Evolutionary conservation across 2,329 filamentous ascomycete genomes (phyloP).

Genomic region (Paraconiothyrium brasiliense): DNA sequence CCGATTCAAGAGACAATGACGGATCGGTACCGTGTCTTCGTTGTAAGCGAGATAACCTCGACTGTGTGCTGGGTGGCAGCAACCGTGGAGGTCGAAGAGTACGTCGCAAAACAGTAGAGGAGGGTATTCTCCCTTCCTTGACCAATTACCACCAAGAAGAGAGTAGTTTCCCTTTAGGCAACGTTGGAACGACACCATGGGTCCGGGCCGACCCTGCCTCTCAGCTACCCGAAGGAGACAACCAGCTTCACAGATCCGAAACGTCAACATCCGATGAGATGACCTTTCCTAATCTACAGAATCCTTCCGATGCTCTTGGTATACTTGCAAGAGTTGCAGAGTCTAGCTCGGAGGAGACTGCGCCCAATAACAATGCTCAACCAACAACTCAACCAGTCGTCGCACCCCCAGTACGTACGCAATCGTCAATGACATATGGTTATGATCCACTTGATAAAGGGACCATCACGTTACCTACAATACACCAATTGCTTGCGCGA

Average conservation of each 20-base stretch:
- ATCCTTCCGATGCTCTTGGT: constrained; percentile 59
- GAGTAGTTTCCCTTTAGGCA: constrained; percentile 48
- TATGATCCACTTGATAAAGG: constrained; percentile 56
- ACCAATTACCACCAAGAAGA: constrained; percentile 43
- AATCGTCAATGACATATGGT: constrained; percentile 51
- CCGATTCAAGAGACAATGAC: constrained; percentile 53
- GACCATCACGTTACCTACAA: constrained; percentile 54
- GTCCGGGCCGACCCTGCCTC: constrained; percentile 29
- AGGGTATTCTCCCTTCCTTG: constrained; percentile 34
- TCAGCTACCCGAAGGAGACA: constrained; percentile 31
- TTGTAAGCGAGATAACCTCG: constrained; percentile 65
- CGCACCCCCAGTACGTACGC: constrained; percentile 26
- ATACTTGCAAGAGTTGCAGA: constrained; percentile 59
- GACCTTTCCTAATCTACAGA: constrained; percentile 56
- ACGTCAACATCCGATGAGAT: constrained; percentile 47
- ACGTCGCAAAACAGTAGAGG: constrained; percentile 58
- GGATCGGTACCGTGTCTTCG: constrained; percentile 64
- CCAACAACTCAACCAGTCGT: constrained; percentile 14
- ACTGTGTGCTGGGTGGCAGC: constrained; percentile 67
- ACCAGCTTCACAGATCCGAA: constrained; percentile 38
- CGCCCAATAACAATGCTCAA: constrained; percentile 29
- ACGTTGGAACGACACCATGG: constrained; percentile 48
- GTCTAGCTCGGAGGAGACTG: constrained; percentile 43
- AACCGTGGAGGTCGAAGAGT: constrained; percentile 68
- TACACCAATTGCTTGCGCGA: constrained; percentile 64